Percentiles rank a stretch among this genome's conserved stretches.
Conservation (phyloP, 192 early-diverging fungal species). For the Jimgerdemannia lactiflua region DNA sequence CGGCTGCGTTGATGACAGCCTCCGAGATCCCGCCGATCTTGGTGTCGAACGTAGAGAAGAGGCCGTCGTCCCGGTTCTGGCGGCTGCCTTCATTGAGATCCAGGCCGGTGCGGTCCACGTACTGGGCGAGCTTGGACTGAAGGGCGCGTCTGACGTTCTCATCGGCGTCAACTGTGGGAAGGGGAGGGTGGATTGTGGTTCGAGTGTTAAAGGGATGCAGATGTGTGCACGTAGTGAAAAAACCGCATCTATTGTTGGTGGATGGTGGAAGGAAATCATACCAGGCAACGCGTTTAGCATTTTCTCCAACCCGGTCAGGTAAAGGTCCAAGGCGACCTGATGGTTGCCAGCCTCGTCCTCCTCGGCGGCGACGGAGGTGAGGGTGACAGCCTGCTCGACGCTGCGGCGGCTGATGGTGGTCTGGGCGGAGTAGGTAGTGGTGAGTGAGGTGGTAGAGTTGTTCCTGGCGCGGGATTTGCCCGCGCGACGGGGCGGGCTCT, state of each 20-base stretch:
- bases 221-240: not conserved
- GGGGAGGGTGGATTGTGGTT: not conserved
- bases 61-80: slow-evolving; percentile 2
- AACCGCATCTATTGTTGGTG: not conserved
- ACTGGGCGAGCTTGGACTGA: slow-evolving; percentile 14
- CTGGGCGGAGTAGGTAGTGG: slow-evolving; percentile 1
- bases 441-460: slow-evolving; percentile 7
- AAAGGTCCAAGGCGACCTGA: slow-evolving; percentile 27
- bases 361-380: slow-evolving; percentile 34
- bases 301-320: slow-evolving; percentile 26
- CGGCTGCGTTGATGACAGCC: slow-evolving; percentile 37
- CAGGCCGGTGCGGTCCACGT: slow-evolving; percentile 7
- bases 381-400: slow-evolving; percentile 31
- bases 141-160: slow-evolving; percentile 12
- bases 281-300: slow-evolving; percentile 23
- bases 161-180: slow-evolving; percentile 21
- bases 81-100: slow-evolving; percentile 4
- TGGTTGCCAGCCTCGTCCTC: slow-evolving; percentile 35
- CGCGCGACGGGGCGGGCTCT: slow-evolving; percentile 2
- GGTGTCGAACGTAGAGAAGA: not conserved
- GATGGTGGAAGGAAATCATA: not conserved
- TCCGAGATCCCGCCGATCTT: not conserved
- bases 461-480: not conserved
- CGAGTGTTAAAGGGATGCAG: not conserved
- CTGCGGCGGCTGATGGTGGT: slow-evolving; percentile 16